Evolutionary conservation across 2,329 filamentous ascomycete genomes (phyloP).

Genomic region (Talaromyces sp.): DNA sequence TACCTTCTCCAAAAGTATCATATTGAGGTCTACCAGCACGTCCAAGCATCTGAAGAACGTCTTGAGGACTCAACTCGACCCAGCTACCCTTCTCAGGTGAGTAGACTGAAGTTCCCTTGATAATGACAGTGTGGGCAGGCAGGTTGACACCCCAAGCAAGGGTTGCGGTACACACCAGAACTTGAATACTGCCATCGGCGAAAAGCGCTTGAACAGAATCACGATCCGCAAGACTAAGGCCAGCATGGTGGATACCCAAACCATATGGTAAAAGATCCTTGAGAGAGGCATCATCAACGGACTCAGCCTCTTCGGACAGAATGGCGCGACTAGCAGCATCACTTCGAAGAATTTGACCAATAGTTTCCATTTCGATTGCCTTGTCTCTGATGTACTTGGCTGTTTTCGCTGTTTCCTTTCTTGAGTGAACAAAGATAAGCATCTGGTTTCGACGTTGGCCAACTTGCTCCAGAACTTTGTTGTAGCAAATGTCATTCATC

Average conservation of each 20-base stretch:
- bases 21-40: constrained; percentile 95
- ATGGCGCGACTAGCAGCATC: constrained; percentile 92
- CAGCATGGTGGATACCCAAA: constrained; percentile 97
- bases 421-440: constrained; percentile 97
- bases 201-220: constrained; percentile 95
- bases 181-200: constrained; percentile 85
- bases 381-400: constrained; percentile 96
- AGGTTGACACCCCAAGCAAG: constrained; percentile 98
- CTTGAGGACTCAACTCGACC: constrained; percentile 96
- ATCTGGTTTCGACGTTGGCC: constrained; percentile 93
- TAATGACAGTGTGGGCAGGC: constrained; percentile 96
- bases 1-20: constrained; percentile 96
- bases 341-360: constrained; percentile 89
- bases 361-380: constrained; percentile 94
- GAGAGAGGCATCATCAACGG: constrained; percentile 80
- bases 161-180: constrained; percentile 96
- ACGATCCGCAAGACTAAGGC: constrained; percentile 94
- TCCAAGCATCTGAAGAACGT: constrained; percentile 97
- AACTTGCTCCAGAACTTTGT: constrained; percentile 94
- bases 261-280: constrained; percentile 96
- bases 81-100: constrained; percentile 98
- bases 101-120: constrained; percentile 97
- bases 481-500: constrained; percentile 99
- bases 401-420: constrained; percentile 97
- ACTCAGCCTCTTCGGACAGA: constrained; percentile 78